Evolutionary conservation across 441 rosid genomes (phyloP), one percentile per base, ranked within the genome.

Genomic region (Manihot esculenta): DNA sequence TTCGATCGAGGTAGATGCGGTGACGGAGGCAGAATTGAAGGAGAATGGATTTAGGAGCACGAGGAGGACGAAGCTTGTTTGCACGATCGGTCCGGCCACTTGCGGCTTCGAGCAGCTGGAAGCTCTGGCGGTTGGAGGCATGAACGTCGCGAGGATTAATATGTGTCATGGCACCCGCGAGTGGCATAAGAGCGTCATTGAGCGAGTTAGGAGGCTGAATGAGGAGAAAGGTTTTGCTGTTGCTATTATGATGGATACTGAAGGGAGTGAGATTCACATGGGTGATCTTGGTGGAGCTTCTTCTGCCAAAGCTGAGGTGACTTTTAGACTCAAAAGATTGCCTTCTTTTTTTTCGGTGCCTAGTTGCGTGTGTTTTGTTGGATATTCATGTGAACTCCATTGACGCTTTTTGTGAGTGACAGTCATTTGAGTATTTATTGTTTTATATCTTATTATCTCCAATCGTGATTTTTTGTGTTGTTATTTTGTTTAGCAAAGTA

Each of bases 31-130:
- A 3, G 99, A 96, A 74, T 73, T 96, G 71, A 93, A 92, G 85
- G 98, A 96, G 96, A 96, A 96, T n/a, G 99, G 99, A 27, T 93
- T 90, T 84, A 79, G 98, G 76, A 93, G 99, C 86, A 93, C 97
- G 44, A 80, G 99, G 75, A 82, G 98, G 75, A 96, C 99, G 62
- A 96, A 96, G 87, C 86, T 96, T 18, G 77, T 96, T 70, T 93
- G 99, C 81, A 96, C 97, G 55, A 91, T 96, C 62, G 99, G 98
- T 2, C 99, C 98, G 0, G 89, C 88, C 15, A 89, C 98, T 0
- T 93, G 89, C 75, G 93, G 88, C 35, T 93, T 88, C 72, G 91
- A 96, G 76, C 88, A 96, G 82, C 83, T 96, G 66, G 92, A 93
- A 77, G 92, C 97, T 35, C 81, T 91, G 64, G 98, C 98, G 2